These are phyloP conservation scores for Botrytis pseudocinerea DNA, from an alignment of 2,329 filamentous ascomycete genomes.

Conservation along the genomic window DNA sequence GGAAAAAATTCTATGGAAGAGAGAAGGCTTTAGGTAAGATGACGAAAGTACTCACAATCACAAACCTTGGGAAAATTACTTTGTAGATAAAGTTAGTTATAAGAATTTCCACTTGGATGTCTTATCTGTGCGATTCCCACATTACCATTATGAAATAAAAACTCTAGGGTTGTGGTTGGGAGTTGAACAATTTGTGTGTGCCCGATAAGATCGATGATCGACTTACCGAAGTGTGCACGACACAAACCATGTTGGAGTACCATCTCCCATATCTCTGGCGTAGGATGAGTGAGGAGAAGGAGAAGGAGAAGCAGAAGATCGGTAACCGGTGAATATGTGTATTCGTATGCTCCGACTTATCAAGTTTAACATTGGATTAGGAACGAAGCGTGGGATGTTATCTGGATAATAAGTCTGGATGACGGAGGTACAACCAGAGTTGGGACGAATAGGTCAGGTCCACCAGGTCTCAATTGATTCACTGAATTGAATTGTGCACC, in stretches of 20 bases:
- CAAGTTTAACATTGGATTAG: not conserved
- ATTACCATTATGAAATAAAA: slow-evolving; percentile 15
- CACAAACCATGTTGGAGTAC: not conserved
- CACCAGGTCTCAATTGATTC: not conserved
- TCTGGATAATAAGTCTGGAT: not conserved
- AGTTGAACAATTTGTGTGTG: not conserved
- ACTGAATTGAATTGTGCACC: not conserved
- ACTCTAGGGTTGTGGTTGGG: slow-evolving; percentile 1
- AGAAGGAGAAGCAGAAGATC: not conserved
- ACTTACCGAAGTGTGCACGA: not conserved
- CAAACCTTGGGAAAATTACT: not conserved
- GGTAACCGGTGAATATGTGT: not conserved
- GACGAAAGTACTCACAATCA: not conserved
- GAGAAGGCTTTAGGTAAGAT: not conserved
- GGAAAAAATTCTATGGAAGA: not conserved
- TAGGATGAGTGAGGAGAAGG: not conserved
- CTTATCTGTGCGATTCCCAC: slow-evolving; percentile 14
- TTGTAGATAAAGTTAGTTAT: not conserved
- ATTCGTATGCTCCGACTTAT: not conserved
- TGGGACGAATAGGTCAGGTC: not conserved
- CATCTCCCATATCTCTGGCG: not conserved
- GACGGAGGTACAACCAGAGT: not conserved
- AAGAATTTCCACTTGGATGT: slow-evolving; percentile 16
- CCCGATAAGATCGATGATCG: slow-evolving; percentile 15
- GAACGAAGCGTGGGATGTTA: not conserved